Evolutionary conservation across 768 basidiomycete species (phyloP).

Genomic region (Tulasnella sp.): DNA sequence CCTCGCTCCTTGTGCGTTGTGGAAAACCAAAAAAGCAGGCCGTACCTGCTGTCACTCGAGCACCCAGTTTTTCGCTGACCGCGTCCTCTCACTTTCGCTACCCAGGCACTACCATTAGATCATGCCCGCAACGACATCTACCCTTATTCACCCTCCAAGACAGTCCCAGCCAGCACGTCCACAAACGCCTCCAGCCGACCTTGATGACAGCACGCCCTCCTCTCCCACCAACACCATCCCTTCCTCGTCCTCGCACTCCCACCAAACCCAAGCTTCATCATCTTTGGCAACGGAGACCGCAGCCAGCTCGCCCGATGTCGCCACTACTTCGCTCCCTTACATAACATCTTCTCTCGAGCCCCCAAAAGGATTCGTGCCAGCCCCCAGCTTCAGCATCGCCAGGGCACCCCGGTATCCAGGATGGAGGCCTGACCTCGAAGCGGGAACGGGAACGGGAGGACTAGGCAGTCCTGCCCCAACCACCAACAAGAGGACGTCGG

Average conservation of each 20-base stretch:
- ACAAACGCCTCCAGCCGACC: slow-evolving; percentile 14
- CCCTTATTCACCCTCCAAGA: neutral
- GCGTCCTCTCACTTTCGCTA: neutral
- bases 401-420: slow-evolving; percentile 26
- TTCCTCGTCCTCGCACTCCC: slow-evolving; percentile 11
- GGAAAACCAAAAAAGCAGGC: neutral
- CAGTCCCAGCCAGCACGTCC: slow-evolving; percentile 5
- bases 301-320: slow-evolving; percentile 21
- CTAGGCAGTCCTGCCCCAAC: neutral
- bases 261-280: slow-evolving; percentile 11
- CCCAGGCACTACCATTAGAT: neutral
- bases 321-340: neutral
- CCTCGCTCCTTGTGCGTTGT: neutral
- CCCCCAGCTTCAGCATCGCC: slow-evolving; percentile 17
- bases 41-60: neutral
- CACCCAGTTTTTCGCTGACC: neutral
- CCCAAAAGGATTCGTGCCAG: slow-evolving; percentile 13
- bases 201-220: slow-evolving; percentile 21
- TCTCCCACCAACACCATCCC: slow-evolving; percentile 20
- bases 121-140: neutral
- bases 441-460: neutral
- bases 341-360: neutral
- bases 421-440: slow-evolving; percentile 13
- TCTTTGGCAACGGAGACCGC: slow-evolving; percentile 17
- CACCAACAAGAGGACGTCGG: slow-evolving; percentile 4